Evolutionary conservation across 805 yeast genomes (phyloP), one percentile per base, ranked within the genome.

Genomic region (Candida namnaoensis): DNA sequence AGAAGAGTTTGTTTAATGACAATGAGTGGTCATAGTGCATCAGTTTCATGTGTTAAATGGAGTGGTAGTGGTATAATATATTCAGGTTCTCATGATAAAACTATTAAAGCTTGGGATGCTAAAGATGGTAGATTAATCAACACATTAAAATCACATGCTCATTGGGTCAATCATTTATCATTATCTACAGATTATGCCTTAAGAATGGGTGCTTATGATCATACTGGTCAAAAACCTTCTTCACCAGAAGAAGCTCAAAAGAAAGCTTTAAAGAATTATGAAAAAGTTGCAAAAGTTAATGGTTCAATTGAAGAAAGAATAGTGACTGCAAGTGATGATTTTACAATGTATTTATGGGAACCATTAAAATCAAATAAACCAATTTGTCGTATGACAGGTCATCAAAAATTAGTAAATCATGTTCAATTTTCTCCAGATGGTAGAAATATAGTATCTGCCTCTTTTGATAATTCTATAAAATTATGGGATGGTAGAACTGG

Each of bases 1-100:
- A 65, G 80, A 35, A 74, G 95, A 50, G 72, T 70, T 2, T 78
- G 88, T 51, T 53, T 74, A 40, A 69, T 74, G 58, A 82, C 95
- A 2, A 65, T 93, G 71, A 76, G 85, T 41, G 97, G 98, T 0
- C 99, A 93, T 57, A 73, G 88, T 30, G 78, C 84, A 39, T 76
- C 95, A 1, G 97, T 93, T 3, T 82, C 96, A 1, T 88, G 97
- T 65, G 95, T 90, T n/a, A 88, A 82, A 60, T 93, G 99, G 99
- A 86, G 96, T 44, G 99, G 99, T 2, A 67, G 78, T 37, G 87
- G 88, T 41, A 69, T 82, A 15, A 71, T 93, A 32, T 93, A 90
- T 61, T 78, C 95, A 30, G 90, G 86, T 1, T 88, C 97, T 8
- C 98, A 93, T 56, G 99, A 93, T 62, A 91, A 90, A 57, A 85